Evolutionary conservation across 768 basidiomycete genomes (phyloP).

Genomic region (Sarcodon sp.): DNA sequence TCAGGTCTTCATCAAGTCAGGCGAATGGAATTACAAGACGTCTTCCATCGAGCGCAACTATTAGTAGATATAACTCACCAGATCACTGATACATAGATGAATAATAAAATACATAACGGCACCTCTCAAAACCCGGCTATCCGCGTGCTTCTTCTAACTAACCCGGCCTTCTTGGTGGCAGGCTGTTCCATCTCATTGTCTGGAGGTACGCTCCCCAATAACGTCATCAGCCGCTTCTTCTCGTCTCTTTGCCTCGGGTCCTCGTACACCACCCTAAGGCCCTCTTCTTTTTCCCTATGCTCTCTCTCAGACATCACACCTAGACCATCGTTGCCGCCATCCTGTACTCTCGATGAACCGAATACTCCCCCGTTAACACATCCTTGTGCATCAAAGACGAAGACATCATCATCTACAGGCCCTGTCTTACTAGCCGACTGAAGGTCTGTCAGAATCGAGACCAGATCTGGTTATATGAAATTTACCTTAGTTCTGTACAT

Average conservation of each 20-base stretch:
- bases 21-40: no score
- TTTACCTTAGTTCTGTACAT: conserved; percentile 23
- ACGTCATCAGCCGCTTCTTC: conserved; percentile 39
- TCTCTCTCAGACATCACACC: not conserved
- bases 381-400: not conserved
- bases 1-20: no score
- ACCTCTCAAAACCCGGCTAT: not conserved
- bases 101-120: no score
- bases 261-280: conserved; percentile 51
- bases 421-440: conserved; percentile 1
- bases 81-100: no score
- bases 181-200: not conserved
- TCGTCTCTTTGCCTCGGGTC: conserved; percentile 54
- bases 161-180: not conserved
- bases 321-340: not conserved
- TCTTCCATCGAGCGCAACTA: no score
- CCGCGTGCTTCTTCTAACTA: conserved; percentile 1
- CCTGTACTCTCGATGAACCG: not conserved
- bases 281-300: conserved; percentile 21
- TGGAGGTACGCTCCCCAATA: conserved; percentile 24
- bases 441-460: not conserved
- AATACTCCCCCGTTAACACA: not conserved
- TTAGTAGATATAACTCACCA: no score
- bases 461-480: not conserved
- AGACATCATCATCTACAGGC: not conserved